phyloP scores from a whole-genome alignment of 176 grass and related monocot genomes.

The Zea luxurians region DNA sequence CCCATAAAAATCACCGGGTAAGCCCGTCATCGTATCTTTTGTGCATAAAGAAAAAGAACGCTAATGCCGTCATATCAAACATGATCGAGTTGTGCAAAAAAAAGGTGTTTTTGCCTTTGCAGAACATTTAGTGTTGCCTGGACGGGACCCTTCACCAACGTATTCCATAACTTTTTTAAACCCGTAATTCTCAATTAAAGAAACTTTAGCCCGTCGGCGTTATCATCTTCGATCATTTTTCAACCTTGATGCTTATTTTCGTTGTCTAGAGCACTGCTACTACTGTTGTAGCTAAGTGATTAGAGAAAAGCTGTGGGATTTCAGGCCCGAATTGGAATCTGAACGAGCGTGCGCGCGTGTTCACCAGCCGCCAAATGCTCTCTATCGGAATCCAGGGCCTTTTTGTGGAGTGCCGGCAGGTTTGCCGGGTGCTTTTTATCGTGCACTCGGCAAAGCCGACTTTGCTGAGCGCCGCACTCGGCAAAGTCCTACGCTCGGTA shows the following conservation, averaged over 20 bases:
- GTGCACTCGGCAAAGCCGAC: too few relatives aligned
- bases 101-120: neutral
- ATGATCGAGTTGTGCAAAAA: neutral
- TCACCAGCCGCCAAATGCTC: neutral
- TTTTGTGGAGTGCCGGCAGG: too few relatives aligned
- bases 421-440: too few relatives aligned
- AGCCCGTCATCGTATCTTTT: too few relatives aligned
- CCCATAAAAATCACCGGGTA: too few relatives aligned
- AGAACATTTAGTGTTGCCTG: neutral
- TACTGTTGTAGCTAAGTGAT: neutral
- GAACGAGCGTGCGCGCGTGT: neutral
- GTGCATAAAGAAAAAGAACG: too few relatives aligned
- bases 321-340: neutral
- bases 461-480: too few relatives aligned
- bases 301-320: neutral
- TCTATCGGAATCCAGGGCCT: too few relatives aligned
- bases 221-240: neutral
- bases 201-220: neutral
- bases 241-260: neutral
- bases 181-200: constrained; percentile 7
- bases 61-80: neutral
- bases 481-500: too few relatives aligned
- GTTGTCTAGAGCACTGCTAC: neutral
- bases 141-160: neutral
- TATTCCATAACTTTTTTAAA: neutral